A percentile compares a stretch with the other conserved stretches of the same genome.
phyloP scores from a whole-genome alignment of 2,329 filamentous ascomycete species.

The Colletotrichum sp. region DNA sequence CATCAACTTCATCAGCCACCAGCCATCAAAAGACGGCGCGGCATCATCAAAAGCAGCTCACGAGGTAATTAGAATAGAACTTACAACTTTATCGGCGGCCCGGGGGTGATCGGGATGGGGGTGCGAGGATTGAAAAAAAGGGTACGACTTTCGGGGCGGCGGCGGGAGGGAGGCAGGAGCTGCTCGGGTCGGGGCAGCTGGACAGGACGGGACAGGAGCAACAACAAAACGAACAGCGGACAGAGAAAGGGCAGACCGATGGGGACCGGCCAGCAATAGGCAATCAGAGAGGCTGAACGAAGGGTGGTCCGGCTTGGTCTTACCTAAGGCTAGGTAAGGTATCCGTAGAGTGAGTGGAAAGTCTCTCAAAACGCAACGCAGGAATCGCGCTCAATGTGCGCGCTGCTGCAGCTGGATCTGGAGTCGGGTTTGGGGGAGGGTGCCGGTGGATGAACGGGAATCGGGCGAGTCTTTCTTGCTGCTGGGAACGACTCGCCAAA shows the following conservation, averaged over 20 bases:
- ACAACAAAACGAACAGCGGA: background rate
- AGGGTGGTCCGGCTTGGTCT: background rate
- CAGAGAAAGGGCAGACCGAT: background rate
- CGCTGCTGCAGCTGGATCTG: slow-evolving; percentile 5
- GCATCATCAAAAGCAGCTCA: slow-evolving; percentile 29
- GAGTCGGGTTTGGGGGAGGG: background rate
- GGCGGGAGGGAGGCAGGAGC: slow-evolving; percentile 28
- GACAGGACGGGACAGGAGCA: slow-evolving; percentile 1
- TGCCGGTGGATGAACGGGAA: background rate
- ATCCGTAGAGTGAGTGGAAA: background rate
- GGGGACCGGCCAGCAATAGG: background rate
- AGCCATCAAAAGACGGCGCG: slow-evolving; percentile 25
- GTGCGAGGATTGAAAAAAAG: slow-evolving; percentile 29
- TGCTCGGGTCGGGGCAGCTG: slow-evolving; percentile 33
- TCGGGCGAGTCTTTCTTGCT: background rate
- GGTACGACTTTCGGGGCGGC: slow-evolving; percentile 23
- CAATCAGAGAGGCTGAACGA: background rate
- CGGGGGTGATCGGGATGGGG: slow-evolving; percentile 30
- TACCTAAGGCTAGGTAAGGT: slow-evolving; percentile 3
- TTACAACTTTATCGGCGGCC: slow-evolving; percentile 30
- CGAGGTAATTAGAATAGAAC: slow-evolving; percentile 27
- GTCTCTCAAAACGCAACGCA: background rate
- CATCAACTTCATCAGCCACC: slow-evolving; percentile 27
- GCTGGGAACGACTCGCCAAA: background rate
- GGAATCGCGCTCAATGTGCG: background rate